Evolutionary conservation across 805 yeast species (phyloP).

Genomic region (Kuraishia ogatae): DNA sequence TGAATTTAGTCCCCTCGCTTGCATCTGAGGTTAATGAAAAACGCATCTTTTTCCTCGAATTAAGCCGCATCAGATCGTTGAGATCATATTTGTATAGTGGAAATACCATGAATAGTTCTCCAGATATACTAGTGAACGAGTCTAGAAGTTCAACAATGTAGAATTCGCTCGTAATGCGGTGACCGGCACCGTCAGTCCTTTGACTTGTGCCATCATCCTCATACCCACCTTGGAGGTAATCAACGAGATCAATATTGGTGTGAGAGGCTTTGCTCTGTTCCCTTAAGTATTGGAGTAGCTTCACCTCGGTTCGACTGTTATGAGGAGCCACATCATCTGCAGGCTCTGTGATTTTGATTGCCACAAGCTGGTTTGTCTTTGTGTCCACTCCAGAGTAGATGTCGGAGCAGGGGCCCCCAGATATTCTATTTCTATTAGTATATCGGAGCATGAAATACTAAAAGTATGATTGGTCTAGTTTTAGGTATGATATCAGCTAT

Average conservation of each 20-base stretch:
- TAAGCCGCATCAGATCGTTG: constrained; percentile 20
- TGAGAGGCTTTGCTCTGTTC: neutral
- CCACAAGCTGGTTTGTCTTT: constrained; percentile 17
- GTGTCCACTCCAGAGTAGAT: constrained; percentile 22
- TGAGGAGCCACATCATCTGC: constrained; percentile 50
- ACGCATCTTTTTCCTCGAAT: constrained; percentile 24
- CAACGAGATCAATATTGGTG: neutral
- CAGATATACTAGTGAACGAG: constrained; percentile 13
- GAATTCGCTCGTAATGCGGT: constrained; percentile 3
- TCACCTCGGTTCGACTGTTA: constrained; percentile 35
- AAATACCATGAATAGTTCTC: constrained; percentile 31
- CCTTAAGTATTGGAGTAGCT: constrained; percentile 21
- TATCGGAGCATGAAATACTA: neutral
- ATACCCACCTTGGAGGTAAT: neutral
- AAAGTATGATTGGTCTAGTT: too few species aligned
- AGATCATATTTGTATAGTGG: constrained; percentile 31
- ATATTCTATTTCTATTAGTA: constrained; percentile 14
- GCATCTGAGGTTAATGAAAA: constrained; percentile 8
- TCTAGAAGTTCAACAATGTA: constrained; percentile 16
- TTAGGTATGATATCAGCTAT: too few species aligned
- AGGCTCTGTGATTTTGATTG: constrained; percentile 38
- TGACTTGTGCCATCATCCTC: neutral
- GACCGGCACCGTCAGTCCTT: neutral
- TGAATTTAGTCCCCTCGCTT: constrained; percentile 8
- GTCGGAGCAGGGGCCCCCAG: constrained; percentile 35